Conservation (phyloP, 805 yeast genomes). For the Lipomyces orientalis region DNA sequence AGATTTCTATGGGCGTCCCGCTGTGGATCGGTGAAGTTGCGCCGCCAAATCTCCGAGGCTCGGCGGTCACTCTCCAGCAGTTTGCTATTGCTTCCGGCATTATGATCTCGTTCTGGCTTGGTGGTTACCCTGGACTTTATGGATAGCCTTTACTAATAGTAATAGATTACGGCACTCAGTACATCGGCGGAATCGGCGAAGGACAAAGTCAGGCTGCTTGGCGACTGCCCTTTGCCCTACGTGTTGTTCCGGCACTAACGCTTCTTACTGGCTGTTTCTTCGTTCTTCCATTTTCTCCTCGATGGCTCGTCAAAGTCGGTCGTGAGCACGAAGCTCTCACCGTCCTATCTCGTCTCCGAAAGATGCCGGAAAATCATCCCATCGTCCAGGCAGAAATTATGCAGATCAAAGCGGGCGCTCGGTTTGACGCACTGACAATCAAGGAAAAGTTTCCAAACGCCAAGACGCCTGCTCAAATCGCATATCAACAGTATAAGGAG, state of each 20-base stretch:
- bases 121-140: neutral
- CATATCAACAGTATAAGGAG: conserved; percentile 26
- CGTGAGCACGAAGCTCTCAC: conserved; percentile 40
- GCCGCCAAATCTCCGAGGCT: conserved; percentile 41
- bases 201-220: conserved; percentile 45
- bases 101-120: conserved; percentile 45
- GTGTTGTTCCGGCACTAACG: conserved; percentile 55
- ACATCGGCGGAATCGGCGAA: conserved; percentile 47
- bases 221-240: conserved; percentile 57
- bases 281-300: conserved; percentile 56
- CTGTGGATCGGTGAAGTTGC: conserved; percentile 41
- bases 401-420: conserved; percentile 41
- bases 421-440: conserved; percentile 39
- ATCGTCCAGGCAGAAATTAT: conserved; percentile 36
- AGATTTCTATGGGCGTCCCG: conserved; percentile 57
- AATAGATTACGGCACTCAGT: conserved; percentile 51
- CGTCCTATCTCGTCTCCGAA: conserved; percentile 38
- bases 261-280: conserved; percentile 50
- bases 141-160: neutral
- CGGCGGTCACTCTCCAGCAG: conserved; percentile 40
- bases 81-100: conserved; percentile 46
- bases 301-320: conserved; percentile 49
- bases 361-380: conserved; percentile 30
- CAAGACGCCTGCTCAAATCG: conserved; percentile 16
- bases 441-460: conserved; percentile 34